These are phyloP conservation scores for Chytriomyces sp. DNA, from an alignment of 192 early-diverging fungal species.

Conservation along the genomic window DNA sequence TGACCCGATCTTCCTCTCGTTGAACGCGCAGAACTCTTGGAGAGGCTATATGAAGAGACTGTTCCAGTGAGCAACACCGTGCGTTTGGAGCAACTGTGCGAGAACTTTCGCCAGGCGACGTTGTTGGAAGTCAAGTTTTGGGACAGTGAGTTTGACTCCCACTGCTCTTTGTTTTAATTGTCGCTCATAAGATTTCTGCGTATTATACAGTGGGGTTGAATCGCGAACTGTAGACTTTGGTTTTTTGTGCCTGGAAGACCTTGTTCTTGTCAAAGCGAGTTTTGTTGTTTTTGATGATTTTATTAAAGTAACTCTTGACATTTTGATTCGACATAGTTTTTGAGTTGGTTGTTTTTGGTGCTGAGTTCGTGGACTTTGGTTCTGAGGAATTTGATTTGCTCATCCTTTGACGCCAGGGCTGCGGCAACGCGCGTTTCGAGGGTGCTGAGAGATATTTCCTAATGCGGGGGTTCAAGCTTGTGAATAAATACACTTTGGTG, in stretches of 20 bases:
- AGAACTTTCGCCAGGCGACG: constrained; percentile 72
- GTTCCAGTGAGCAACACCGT: constrained; percentile 54
- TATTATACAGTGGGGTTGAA: constrained; percentile 14
- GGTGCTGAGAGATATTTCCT: constrained; percentile 50
- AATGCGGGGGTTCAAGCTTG: not conserved
- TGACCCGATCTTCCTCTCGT: not conserved
- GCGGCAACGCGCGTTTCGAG: constrained; percentile 54
- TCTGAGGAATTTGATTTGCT: constrained; percentile 44
- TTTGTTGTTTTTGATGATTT: not conserved
- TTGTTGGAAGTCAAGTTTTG: constrained; percentile 78
- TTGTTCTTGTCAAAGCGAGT: not conserved
- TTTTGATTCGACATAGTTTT: constrained; percentile 58
- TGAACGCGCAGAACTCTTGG: constrained; percentile 48
- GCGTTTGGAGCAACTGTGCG: constrained; percentile 66
- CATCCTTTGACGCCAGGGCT: constrained; percentile 51
- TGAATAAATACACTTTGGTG: not conserved
- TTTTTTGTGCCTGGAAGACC: not conserved
- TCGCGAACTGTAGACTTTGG: not conserved
- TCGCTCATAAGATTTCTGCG: not conserved
- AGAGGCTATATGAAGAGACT: constrained; percentile 54
- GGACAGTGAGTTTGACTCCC: constrained; percentile 48
- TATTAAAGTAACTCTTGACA: constrained; percentile 49
- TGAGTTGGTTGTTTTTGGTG: constrained; percentile 48
- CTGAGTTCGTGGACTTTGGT: constrained; percentile 50
- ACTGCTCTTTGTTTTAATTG: not conserved